Evolutionary conservation across 768 basidiomycete genomes (phyloP), one percentile per base, ranked within the genome.

Genomic region (Xanthoconium stramineum): DNA sequence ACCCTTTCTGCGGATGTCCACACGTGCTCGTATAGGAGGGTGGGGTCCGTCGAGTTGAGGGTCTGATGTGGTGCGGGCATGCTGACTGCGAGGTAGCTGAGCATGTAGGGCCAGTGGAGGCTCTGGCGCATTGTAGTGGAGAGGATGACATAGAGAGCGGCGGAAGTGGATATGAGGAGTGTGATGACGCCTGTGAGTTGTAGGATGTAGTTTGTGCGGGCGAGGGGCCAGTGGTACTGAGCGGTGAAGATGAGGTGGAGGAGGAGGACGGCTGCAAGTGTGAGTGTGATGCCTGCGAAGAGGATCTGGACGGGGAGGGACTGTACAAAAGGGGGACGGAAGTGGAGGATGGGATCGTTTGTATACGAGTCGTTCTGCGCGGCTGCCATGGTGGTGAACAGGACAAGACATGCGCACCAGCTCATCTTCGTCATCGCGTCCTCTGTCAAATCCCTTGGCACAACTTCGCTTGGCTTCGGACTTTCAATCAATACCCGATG

Each of bases 201-300:
- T 35, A 98, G 83, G 51, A 85, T 78, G 72, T 91, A 99, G 75
- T 99, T 99, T 65, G 91, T 82, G 7, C 87, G 89, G 0, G 94
- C 93, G 39, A 99, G 85, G 1, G 94, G 92, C 82, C 89, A 91
- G 71, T 99, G 97, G 61, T 96, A 98, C 68, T 96, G 93, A 0
- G 88, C 89, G 6, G 97, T 98, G 75, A 99, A 97, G 56, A 94
- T 71, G 61, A 99, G 85, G 63, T 98, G 94, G 54, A 97, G 84
- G 63, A 97, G 79, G 42, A 99, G 85, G 19, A 96, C 88, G 44
- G 81, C 77, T 44, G 90, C 82, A 57, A 98, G 83, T 11, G 96
- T 91, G 59, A 96, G 75, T 6, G 92, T 83, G 59, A 97, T 82
- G 45, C 93, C 93, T 1, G 84, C 86, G 50, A 96, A 75, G 56